Base-by-base conservation (phyloP, 2,329 filamentous ascomycete genomes). In the Orbilia blumenaviensis region DNA sequence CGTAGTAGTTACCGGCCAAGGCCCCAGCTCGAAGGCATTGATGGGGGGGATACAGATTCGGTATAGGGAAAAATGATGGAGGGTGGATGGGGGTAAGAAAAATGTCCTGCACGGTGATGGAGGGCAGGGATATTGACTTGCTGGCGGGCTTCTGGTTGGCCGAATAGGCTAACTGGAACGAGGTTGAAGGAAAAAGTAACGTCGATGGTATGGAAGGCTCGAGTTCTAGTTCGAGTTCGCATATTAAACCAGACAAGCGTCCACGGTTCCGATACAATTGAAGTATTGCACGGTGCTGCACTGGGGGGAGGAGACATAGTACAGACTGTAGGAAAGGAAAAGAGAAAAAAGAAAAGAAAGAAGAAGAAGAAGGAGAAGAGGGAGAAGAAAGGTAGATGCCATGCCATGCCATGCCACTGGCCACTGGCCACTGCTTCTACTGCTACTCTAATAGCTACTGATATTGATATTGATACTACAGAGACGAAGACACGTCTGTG, bases 81-180 rank as follows among this genome's bases (percentile, higher is more conserved):
- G 71, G 63, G 71, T 75, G 71, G 71, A 75, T 75, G 71, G 71
- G 71, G 71, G 63, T 54, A 6, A 27, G 63, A 52, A 68, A n/a
- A 50, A 68, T 75, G 56, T 64, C 52, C 71, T 75, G 63, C 63
- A 68, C 63, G 29, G 71, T 75, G 71, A 75, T 75, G 71, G 71
- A 38, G 44, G 62, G 46, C 69, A 68, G 63, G 71, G 71, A 68
- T 68, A 67, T 42, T 56, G 60, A 38, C 64, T 44, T 63, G 63
- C 56, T 63, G 54, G 56, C 71, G 46, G 62, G 38, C 29, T 62
- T 75, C 63, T 75, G 71, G 71, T 75, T 75, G 71, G 71, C 60
- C 48, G 63, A 75, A 75, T 56, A 75, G 63, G 71, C 71, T 75
- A 75, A 68, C 71, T 75, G 63, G 71, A 75, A 68, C 71, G 63